Conservation (phyloP, 2,329 filamentous ascomycete species). For the Claviceps sp. region DNA sequence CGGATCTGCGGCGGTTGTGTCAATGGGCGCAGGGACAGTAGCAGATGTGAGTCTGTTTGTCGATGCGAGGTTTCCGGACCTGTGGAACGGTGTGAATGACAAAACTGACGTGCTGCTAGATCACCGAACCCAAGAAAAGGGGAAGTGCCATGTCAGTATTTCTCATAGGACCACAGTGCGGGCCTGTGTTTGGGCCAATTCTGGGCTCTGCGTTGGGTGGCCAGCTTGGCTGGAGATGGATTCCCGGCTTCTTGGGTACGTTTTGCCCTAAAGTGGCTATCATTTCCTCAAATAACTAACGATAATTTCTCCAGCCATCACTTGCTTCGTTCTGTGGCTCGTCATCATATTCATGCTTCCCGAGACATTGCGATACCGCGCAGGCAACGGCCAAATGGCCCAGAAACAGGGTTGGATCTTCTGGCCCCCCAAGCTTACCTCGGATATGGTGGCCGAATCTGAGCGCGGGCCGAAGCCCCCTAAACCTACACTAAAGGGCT, state of each 20-base stretch:
- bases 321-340: conserved; percentile 17
- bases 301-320: conserved; percentile 11
- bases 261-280: background rate
- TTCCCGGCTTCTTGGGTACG: conserved; percentile 25
- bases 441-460: conserved; percentile 11
- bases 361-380: conserved; percentile 30
- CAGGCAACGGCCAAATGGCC: conserved; percentile 26
- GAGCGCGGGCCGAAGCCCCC: conserved; percentile 16
- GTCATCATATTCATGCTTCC: conserved; percentile 24
- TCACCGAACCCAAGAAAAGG: conserved; percentile 23
- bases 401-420: conserved; percentile 9
- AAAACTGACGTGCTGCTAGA: conserved; percentile 1
- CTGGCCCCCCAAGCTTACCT: conserved; percentile 12
- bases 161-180: conserved; percentile 29
- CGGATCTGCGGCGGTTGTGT: conserved; percentile 27
- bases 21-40: conserved; percentile 29
- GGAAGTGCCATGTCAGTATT: conserved; percentile 28
- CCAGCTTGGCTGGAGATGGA: conserved; percentile 26
- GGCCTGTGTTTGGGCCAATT: conserved; percentile 29
- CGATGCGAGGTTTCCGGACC: background rate
- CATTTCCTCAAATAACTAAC: background rate
- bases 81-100: background rate
- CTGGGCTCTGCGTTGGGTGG: conserved; percentile 26
- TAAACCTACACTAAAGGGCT: conserved; percentile 15
- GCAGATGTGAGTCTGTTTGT: conserved; percentile 17